Evolutionary conservation across 2,329 filamentous ascomycete species (phyloP), one percentile per base, ranked within the genome.

Genomic region (Hypoxylon sp.): DNA sequence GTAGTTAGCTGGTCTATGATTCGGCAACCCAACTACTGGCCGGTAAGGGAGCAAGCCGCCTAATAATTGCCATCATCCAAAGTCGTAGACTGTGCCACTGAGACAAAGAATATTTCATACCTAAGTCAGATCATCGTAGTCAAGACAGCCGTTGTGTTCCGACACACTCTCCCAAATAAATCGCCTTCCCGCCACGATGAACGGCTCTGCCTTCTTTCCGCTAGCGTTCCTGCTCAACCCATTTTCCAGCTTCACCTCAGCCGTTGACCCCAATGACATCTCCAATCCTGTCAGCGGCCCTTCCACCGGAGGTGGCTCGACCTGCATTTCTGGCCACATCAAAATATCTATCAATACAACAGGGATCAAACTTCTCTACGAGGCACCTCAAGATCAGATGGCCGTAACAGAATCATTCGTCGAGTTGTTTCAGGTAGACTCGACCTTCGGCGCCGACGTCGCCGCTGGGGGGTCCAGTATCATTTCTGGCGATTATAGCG

Each of bases 341-440:
- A 57, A 17, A 22, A 31, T 73, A 17, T 65, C 70, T 47, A 65
- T 73, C 65, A 71, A 72, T 29, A 60, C 67, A 44, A 29, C 70
- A 29, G 70, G 71, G 44, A 68, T 42, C 54, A 70, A 65, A n/a
- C 52, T 73, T 29, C 53, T 60, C 31, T 73, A 73, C 58, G 26
- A 63, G 48, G 56, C 70, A 19, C 67, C 70, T 48, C 67, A 72
- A 53, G 63, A 73, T 57, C 60, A 70, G 48, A 65, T 63, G 65
- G 65, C 60, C 48, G 64, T 67, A 54, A 71, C 68, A 47, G 65
- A 71, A 50, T 63, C 67, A 17, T 56, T 73, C 26, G 64, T 70
- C 54, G 72, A 73, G 64, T 17, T 75, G 50, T 59, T 70, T 47
- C 67, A 70, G 61, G 61, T 60, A 10, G 50, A 72, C 62, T 72